Percentiles rank a stretch among this genome's conserved stretches.
Conservation (phyloP, 306 rosid genomes). For the Acmispon strigosus region DNA sequence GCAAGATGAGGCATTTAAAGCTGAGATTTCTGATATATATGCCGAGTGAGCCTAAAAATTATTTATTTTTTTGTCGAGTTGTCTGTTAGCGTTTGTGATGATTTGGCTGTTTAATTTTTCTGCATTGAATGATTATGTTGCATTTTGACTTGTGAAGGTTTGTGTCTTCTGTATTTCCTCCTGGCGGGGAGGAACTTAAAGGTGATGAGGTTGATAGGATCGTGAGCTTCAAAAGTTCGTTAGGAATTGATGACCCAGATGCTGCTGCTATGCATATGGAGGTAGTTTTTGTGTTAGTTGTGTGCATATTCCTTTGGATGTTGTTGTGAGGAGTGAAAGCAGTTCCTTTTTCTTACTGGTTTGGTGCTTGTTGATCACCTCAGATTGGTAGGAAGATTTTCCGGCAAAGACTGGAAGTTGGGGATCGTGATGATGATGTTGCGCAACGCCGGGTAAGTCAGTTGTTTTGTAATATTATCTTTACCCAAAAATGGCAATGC, state of each 20-base stretch:
- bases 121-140: conserved; percentile 10
- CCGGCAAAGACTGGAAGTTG: conserved; percentile 94
- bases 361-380: conserved; percentile 22
- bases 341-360: conserved; percentile 10
- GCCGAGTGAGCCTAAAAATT: conserved; percentile 39
- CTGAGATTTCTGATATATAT: conserved; percentile 79
- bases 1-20: conserved; percentile 79
- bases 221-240: conserved; percentile 59
- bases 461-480: conserved; percentile 14
- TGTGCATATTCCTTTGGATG: not conserved
- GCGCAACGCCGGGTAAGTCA: conserved; percentile 91
- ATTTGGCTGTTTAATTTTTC: not conserved
- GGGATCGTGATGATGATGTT: conserved; percentile 72
- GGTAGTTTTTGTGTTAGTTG: conserved; percentile 36
- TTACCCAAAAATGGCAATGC: not conserved
- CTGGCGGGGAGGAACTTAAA: conserved; percentile 70
- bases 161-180: conserved; percentile 76
- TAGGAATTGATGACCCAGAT: conserved; percentile 95
- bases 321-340: conserved; percentile 10
- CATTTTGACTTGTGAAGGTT: conserved; percentile 37
- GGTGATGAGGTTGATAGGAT: conserved; percentile 83
- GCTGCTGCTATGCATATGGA: conserved; percentile 98
- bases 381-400: conserved; percentile 85
- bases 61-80: not conserved
- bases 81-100: not conserved